A percentile compares a stretch with the other conserved stretches of the same genome.
phyloP scores from a whole-genome alignment of 2,329 filamentous ascomycete species.

The Pseudocercospora fuligena region DNA sequence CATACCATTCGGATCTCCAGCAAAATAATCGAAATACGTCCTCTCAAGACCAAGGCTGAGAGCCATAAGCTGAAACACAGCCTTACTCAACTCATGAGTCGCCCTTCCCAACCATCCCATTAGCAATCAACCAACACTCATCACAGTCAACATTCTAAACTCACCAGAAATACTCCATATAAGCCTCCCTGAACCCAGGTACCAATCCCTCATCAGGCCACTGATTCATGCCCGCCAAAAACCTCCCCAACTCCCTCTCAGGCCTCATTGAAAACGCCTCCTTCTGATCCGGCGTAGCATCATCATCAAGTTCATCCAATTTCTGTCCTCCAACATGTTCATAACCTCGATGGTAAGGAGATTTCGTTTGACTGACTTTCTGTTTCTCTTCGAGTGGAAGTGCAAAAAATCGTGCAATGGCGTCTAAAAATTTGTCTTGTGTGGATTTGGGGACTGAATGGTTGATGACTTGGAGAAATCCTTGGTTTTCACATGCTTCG shows the following conservation, averaged over 20 bases:
- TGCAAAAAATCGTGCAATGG: background rate
- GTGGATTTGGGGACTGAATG: background rate
- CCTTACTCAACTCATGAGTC: background rate
- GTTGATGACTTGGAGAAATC: background rate
- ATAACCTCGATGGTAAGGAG: background rate
- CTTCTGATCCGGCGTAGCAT: background rate
- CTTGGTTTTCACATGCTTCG: background rate
- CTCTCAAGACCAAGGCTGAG: background rate
- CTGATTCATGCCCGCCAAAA: background rate
- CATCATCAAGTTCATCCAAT: background rate
- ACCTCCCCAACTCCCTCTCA: constrained; percentile 1
- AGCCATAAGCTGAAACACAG: background rate
- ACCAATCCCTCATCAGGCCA: background rate
- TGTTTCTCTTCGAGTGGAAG: background rate
- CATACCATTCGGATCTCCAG: background rate
- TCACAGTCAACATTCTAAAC: background rate
- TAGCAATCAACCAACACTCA: background rate
- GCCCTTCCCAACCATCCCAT: background rate
- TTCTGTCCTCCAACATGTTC: background rate
- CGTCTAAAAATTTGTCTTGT: background rate
- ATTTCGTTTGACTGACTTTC: background rate
- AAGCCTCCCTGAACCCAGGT: background rate
- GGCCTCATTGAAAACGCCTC: background rate
- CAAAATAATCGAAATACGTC: background rate
- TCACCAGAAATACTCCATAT: constrained; percentile 3